Base-by-base conservation (phyloP, 2,329 filamentous ascomycete genomes). In the Fonsecaea erecta region DNA sequence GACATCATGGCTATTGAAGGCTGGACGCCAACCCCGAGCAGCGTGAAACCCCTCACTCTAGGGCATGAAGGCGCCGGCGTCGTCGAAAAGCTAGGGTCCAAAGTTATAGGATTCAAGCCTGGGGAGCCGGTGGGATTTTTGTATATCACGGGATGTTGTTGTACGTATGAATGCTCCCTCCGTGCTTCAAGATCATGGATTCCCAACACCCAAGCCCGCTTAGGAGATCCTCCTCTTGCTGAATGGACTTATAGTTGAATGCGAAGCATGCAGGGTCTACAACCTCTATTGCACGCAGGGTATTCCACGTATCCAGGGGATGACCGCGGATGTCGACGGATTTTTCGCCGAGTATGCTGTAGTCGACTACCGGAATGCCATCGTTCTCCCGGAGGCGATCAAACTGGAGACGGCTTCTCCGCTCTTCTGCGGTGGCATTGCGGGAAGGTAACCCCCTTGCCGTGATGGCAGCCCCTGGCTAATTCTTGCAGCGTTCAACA, bases 31-130 rank as follows among this genome's bases (percentile, higher is more conserved):
- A 40, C 37, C 16, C 37, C 37, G 16, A 40, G 37, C 16, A 40
- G 37, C 37, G 37, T 40, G 14, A 40, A 40, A 16, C 56, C 48
- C 18, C 35, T 60, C 16, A 64, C 56, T 9, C 52, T 64, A 6
- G 62, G 55, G 3, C 62, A 64, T 30, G 62, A 64, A 48, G 62
- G 43, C 9, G 56, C 60, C 6, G 55, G 62, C 6, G 46, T 60
- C 26, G 52, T 64, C 6, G 55, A 60, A 21, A n/a, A 37, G 14
- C 21, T 60, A 1, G 62, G 56, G 3, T 28, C 30, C 7, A 24
- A 26, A 16, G 56, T 55, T 16, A 43, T 35, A 3, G 55, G 28
- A 8, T 64, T 64, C 24, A 28, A 9, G 16, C 9, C 51, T 32
- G 56, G 62, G 7, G 62, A 64, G 28, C 26, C 26, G 14, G 57